Conservation (phyloP, 768 basidiomycete genomes). For the Dacryopinax primogenitus region DNA sequence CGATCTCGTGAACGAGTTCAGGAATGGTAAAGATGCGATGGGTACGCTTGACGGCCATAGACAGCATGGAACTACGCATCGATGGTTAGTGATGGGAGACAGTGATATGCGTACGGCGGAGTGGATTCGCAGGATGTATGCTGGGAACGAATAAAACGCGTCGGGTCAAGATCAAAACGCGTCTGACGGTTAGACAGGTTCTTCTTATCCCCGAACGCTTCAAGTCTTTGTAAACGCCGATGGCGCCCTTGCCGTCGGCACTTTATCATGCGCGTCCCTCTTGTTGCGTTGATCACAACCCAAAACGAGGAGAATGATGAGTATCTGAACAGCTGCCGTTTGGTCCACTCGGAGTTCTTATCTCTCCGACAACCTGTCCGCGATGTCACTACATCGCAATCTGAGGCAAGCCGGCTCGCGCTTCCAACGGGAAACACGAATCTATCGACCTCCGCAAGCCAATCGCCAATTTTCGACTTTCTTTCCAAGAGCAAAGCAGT, state of each 20-base stretch:
- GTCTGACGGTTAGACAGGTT: not conserved
- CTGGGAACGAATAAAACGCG: too few species aligned
- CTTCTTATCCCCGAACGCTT: not conserved
- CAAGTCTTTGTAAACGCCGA: not conserved
- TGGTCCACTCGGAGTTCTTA: not conserved
- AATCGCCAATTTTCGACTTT: not conserved
- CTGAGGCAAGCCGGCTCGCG: not conserved
- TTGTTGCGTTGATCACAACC: not conserved
- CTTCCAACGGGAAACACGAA: not conserved
- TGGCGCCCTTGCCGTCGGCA: not conserved
- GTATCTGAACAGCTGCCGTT: not conserved
- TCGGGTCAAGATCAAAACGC: not conserved
- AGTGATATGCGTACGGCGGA: not conserved
- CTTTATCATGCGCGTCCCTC: not conserved
- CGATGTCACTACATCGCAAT: not conserved
- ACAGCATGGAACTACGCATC: not conserved
- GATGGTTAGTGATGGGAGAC: too few species aligned
- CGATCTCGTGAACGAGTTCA: not conserved
- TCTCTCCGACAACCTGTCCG: not conserved
- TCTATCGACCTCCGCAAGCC: not conserved
- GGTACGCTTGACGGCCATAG: not conserved
- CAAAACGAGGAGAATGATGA: not conserved
- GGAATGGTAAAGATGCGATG: not conserved
- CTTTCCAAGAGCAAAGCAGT: not conserved
- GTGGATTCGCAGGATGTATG: not conserved